phyloP scores from a whole-genome alignment of 2,329 filamentous ascomycete species.

The Arachnomyces sp. region DNA sequence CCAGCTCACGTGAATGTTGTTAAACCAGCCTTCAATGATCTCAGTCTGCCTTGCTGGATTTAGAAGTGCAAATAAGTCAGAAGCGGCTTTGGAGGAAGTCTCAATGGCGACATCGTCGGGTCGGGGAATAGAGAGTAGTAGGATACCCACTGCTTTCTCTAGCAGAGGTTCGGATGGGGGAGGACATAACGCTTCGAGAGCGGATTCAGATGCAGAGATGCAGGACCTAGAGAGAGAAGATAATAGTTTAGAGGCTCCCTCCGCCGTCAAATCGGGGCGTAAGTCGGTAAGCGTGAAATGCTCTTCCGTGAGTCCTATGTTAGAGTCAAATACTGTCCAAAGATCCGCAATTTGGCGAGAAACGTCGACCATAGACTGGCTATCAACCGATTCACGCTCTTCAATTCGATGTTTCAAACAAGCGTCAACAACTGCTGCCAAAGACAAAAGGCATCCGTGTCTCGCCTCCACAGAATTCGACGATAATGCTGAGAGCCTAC shows the following conservation, averaged over 20 bases:
- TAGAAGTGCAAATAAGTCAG: conserved; percentile 32
- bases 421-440: conserved; percentile 31
- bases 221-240: conserved; percentile 28
- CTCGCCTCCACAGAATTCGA: conserved; percentile 34
- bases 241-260: conserved; percentile 32
- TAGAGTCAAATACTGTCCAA: conserved; percentile 32
- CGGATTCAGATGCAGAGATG: conserved; percentile 6
- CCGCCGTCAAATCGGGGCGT: conserved; percentile 35
- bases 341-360: conserved; percentile 20
- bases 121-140: conserved; percentile 33
- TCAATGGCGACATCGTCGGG: conserved; percentile 33
- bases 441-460: conserved; percentile 36
- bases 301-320: conserved; percentile 26
- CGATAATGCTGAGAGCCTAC: conserved; percentile 29
- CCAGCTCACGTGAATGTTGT: conserved; percentile 27
- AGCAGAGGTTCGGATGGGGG: conserved; percentile 18
- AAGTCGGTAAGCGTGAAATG: conserved; percentile 31
- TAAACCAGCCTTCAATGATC: conserved; percentile 33
- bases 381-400: conserved; percentile 14
- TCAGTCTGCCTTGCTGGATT: conserved; percentile 22
- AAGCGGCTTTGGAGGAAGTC: conserved; percentile 32
- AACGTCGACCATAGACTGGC: conserved; percentile 18
- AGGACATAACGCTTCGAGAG: conserved; percentile 1
- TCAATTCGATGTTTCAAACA: conserved; percentile 17
- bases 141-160: conserved; percentile 23